These are phyloP conservation scores for Colletotrichum liriopes DNA, from an alignment of 2,329 filamentous ascomycete genomes.

Conservation along the genomic window DNA sequence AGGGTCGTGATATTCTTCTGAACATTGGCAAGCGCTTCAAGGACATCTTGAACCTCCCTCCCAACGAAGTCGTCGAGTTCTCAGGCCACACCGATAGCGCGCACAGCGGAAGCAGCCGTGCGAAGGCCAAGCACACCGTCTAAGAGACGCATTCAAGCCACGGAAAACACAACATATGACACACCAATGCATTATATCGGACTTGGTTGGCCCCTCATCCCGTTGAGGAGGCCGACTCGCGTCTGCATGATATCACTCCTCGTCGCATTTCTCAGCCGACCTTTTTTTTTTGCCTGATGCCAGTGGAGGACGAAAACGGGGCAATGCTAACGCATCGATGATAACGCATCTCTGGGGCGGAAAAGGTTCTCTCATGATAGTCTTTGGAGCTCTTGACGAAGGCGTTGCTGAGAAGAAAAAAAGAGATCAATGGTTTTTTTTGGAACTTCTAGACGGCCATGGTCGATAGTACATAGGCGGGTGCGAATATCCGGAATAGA, in stretches of 20 bases:
- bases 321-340: constrained; percentile 42
- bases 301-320: constrained; percentile 14
- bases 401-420: constrained; percentile 43
- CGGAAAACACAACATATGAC: constrained; percentile 25
- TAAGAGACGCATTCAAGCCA: constrained; percentile 60
- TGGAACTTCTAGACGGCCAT: constrained; percentile 42
- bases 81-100: constrained; percentile 96
- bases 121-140: constrained; percentile 93
- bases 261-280: constrained; percentile 41
- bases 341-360: constrained; percentile 42
- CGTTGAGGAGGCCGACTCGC: constrained; percentile 22
- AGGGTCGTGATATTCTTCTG: constrained; percentile 88
- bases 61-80: constrained; percentile 89
- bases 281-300: constrained; percentile 32
- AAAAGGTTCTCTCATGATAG: constrained; percentile 42
- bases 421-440: constrained; percentile 29
- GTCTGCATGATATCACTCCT: constrained; percentile 38
- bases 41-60: constrained; percentile 85
- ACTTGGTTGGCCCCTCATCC: constrained; percentile 24
- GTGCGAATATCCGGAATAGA: constrained; percentile 42
- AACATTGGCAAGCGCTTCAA: constrained; percentile 94
- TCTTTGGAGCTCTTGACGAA: constrained; percentile 41
- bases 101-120: constrained; percentile 92
- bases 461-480: constrained; percentile 43
- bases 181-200: constrained; percentile 37